phyloP scores from a whole-genome alignment of 2,329 filamentous ascomycete genomes.

The Hymenoscyphus fructigenus region DNA sequence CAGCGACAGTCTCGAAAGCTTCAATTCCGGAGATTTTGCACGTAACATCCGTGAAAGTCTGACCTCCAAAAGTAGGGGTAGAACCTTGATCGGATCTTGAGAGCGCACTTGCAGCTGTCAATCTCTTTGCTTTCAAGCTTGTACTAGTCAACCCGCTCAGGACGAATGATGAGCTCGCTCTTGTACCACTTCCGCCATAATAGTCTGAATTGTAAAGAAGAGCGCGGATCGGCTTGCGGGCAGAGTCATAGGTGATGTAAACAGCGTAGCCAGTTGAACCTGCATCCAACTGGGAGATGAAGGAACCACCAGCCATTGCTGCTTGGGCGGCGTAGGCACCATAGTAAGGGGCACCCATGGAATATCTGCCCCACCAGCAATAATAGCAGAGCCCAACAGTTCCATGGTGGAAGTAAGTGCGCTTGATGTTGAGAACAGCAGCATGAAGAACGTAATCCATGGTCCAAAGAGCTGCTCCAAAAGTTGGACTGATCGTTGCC shows the following conservation, averaged over 20 bases:
- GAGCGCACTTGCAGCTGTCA: constrained; percentile 43
- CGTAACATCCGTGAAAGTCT: constrained; percentile 46
- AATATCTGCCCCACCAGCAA: constrained; percentile 33
- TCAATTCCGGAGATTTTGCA: constrained; percentile 45
- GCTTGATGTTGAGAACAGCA: constrained; percentile 24
- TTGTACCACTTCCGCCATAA: constrained; percentile 25
- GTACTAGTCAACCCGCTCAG: constrained; percentile 22
- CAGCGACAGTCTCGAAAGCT: constrained; percentile 39
- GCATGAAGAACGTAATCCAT: constrained; percentile 32
- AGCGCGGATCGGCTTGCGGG: constrained; percentile 17
- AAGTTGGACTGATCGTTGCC: constrained; percentile 27
- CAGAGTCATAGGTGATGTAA: constrained; percentile 29
- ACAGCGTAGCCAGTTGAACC: constrained; percentile 25
- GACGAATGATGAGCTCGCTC: constrained; percentile 25
- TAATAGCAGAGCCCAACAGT: constrained; percentile 37
- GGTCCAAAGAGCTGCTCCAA: constrained; percentile 33
- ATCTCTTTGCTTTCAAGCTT: constrained; percentile 28
- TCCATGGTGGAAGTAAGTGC: constrained; percentile 34
- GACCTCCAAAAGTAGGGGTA: constrained; percentile 46
- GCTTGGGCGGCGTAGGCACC: constrained; percentile 31
- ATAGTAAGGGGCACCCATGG: constrained; percentile 32
- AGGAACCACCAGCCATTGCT: constrained; percentile 28
- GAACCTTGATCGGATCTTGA: constrained; percentile 46
- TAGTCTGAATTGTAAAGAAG: constrained; percentile 34
- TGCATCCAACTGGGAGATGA: constrained; percentile 27